Evolutionary conservation across 306 rosid genomes (phyloP).

Genomic region (Echinosophora koreensis): DNA sequence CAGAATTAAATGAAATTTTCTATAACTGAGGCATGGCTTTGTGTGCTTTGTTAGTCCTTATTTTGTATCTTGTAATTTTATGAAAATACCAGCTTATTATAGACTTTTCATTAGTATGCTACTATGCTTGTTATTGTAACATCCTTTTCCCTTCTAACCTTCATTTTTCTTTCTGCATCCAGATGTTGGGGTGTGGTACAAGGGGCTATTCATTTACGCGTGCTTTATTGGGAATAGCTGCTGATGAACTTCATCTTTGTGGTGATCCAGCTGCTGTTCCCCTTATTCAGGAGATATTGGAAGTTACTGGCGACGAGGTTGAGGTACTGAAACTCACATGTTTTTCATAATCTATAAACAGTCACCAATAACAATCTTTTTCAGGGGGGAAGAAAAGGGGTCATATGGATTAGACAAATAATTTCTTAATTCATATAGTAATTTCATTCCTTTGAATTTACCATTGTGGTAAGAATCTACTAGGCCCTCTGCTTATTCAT

Average conservation of each 20-base stretch:
- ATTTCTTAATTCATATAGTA: conserved; percentile 5
- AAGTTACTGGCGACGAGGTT: conserved; percentile 77
- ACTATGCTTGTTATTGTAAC: conserved; percentile 26
- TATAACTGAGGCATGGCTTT: conserved; percentile 39
- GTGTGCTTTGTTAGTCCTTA: conserved; percentile 24
- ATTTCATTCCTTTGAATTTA: conserved; percentile 31
- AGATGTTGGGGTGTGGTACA: conserved; percentile 90
- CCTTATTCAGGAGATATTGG: conserved; percentile 82
- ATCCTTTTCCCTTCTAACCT: conserved; percentile 19
- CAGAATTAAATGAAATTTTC: neutral
- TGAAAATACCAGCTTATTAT: conserved; percentile 23
- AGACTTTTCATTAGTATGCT: conserved; percentile 20
- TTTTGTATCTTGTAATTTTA: neutral
- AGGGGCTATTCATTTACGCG: conserved; percentile 94
- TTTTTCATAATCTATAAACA: conserved; percentile 15
- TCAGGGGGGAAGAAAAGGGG: conserved; percentile 20
- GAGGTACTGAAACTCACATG: conserved; percentile 66
- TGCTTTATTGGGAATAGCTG: conserved; percentile 89
- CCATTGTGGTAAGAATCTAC: conserved; percentile 34
- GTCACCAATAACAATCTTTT: neutral
- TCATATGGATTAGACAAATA: conserved; percentile 7
- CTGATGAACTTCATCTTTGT: conserved; percentile 94
- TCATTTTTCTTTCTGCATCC: conserved; percentile 42
- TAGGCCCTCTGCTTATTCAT: conserved; percentile 39
- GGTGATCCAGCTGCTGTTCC: conserved; percentile 95